Evolutionary conservation across 345 rosid genomes (phyloP).

Genomic region (sweet orange (Citrus sinensis)): DVS_A1.0 CM039163.1:4598501-4599000

Average conservation of each 20-base stretch:
- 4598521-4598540: background rate
- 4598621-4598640: background rate
- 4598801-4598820: background rate
- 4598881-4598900: background rate
- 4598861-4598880: background rate
- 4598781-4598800: no score
- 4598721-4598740: background rate
- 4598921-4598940: background rate
- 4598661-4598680: background rate
- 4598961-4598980: background rate
- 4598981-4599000: constrained; percentile 20
- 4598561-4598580: background rate
- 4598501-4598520: background rate
- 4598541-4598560: background rate
- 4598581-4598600: background rate
- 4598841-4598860: background rate
- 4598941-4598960: background rate
- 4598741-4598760: no score
- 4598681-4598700: background rate
- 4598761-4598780: no score
- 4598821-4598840: background rate
- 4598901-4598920: background rate
- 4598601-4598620: constrained; percentile 1
- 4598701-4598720: background rate
- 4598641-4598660: background rate